Evolutionary conservation across 345 rosid species (phyloP).

Genomic region (Acer yangbiense): DNA sequence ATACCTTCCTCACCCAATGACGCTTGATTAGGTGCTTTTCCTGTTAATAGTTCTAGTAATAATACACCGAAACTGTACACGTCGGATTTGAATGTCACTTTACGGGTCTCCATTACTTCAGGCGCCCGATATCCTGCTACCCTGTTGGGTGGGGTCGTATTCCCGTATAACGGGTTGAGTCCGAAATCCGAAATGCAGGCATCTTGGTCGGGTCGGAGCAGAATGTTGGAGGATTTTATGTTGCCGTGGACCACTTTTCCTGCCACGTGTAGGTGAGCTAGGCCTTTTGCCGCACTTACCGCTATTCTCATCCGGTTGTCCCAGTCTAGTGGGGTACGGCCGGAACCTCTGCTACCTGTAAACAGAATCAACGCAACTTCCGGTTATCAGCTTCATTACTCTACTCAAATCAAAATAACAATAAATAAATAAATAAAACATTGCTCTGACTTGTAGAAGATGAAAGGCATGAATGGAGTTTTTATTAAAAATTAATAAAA

Average conservation of each 20-base stretch:
- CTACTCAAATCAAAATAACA: neutral
- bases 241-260: constrained; percentile 85
- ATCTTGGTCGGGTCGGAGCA: constrained; percentile 73
- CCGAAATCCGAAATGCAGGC: constrained; percentile 75
- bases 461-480: too few species aligned
- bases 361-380: constrained; percentile 11
- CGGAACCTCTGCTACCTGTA: constrained; percentile 90
- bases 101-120: constrained; percentile 76
- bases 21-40: constrained; percentile 94
- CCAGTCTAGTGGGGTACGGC: constrained; percentile 93
- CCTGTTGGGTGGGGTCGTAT: constrained; percentile 59
- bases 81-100: constrained; percentile 78
- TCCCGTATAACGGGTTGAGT: constrained; percentile 76
- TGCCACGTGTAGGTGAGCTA: constrained; percentile 68
- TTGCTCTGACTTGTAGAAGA: too few species aligned
- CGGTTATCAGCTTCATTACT: neutral
- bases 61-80: constrained; percentile 96
- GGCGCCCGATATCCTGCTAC: constrained; percentile 97
- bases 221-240: constrained; percentile 86
- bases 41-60: constrained; percentile 79
- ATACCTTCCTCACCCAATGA: constrained; percentile 96
- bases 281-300: constrained; percentile 67
- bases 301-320: constrained; percentile 84
- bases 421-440: too few species aligned
- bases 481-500: neutral